phyloP scores from a whole-genome alignment of 306 rosid genomes.

The Sicyos baderoa region DNA sequence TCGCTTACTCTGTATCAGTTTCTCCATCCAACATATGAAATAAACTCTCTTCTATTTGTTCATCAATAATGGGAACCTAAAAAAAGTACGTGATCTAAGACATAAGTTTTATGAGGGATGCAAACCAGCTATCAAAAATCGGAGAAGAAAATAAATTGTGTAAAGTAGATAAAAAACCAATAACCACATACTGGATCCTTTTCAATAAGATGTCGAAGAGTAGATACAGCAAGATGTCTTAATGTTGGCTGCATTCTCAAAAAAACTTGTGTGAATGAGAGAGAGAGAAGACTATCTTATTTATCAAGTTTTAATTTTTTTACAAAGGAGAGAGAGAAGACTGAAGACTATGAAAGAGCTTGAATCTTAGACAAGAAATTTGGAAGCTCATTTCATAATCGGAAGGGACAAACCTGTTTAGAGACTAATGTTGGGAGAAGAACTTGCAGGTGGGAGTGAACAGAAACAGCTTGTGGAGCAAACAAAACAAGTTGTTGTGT shows the following conservation, averaged over 20 bases:
- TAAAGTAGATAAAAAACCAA: conserved; percentile 13
- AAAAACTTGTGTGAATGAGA: neutral
- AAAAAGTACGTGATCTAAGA: conserved; percentile 19
- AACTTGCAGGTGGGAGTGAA: conserved; percentile 56
- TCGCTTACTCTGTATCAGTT: conserved; percentile 88
- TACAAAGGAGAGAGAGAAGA: neutral
- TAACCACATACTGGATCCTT: conserved; percentile 68
- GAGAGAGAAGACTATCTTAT: neutral
- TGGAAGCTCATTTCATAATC: conserved; percentile 15
- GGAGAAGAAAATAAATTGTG: conserved; percentile 4
- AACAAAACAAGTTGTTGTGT: conserved; percentile 96
- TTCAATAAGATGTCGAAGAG: conserved; percentile 87
- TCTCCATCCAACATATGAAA: conserved; percentile 97
- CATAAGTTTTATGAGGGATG: neutral
- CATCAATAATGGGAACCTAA: conserved; percentile 73
- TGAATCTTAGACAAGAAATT: conserved; percentile 19
- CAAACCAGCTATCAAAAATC: conserved; percentile 12
- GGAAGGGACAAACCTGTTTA: conserved; percentile 50
- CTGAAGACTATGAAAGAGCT: conserved; percentile 7
- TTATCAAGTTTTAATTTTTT: neutral
- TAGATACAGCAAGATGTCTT: conserved; percentile 89
- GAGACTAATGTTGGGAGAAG: conserved; percentile 45
- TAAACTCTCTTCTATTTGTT: conserved; percentile 79
- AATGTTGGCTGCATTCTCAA: conserved; percentile 63
- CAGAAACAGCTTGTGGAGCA: conserved; percentile 97